Evolutionary conservation across 2,329 filamentous ascomycete species (phyloP).

Genomic region (Drechslerella dactyloides): DNA sequence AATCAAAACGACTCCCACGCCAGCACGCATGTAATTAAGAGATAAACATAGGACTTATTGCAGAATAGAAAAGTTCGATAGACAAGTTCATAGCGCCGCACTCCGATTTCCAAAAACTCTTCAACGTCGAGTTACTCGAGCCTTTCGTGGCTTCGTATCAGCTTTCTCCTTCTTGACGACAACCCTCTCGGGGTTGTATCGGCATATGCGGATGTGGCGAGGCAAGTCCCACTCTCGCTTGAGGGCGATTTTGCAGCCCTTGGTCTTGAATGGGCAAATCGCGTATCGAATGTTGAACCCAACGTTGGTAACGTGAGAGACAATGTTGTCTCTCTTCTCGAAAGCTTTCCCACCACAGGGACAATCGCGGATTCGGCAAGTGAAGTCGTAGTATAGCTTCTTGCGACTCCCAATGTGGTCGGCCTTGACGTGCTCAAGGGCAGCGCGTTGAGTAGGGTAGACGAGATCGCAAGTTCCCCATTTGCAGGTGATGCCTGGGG

Average conservation of each 20-base stretch:
- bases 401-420: constrained; percentile 32
- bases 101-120: too few species aligned
- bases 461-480: constrained; percentile 13
- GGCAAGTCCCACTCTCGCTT: constrained; percentile 44
- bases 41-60: too few species aligned
- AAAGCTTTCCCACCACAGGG: constrained; percentile 24
- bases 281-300: constrained; percentile 43
- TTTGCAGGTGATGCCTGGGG: constrained; percentile 6
- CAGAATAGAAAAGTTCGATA: too few species aligned
- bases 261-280: constrained; percentile 17
- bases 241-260: constrained; percentile 17
- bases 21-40: background rate
- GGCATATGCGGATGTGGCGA: constrained; percentile 20
- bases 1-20: background rate
- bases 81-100: too few species aligned
- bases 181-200: constrained; percentile 15
- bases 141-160: background rate
- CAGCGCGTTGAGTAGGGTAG: background rate
- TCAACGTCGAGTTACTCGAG: background rate
- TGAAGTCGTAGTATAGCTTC: constrained; percentile 19
- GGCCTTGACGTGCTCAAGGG: constrained; percentile 20
- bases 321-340: constrained; percentile 38
- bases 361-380: constrained; percentile 30
- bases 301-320: constrained; percentile 46
- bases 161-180: background rate